Base-by-base conservation (phyloP, 495 filamentous ascomycete species). In the Rhypophila decipiens region DNA sequence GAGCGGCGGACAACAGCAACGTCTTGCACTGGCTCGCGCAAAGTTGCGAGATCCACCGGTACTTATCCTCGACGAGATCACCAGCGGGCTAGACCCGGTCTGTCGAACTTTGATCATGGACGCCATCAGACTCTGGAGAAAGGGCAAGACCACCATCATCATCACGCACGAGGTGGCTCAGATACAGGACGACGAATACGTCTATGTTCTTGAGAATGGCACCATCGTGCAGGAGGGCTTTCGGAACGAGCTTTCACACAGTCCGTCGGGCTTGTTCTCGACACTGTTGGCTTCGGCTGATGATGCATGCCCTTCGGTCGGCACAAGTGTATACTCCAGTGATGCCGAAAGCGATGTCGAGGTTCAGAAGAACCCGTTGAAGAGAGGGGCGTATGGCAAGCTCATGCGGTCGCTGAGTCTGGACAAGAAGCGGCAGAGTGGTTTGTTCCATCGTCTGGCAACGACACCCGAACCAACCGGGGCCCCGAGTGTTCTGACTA, bases 121-220 rank as follows among this genome's bases (percentile, higher is more conserved):
- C 5, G 75, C 78, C 0, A 81, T 96, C 22, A 75, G 86, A 9
- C 58, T 73, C 29, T 94, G 87, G 82, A 74, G 88, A 15, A 74
- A 74, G 43, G 85, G 79, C 1, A 89, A 87, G 58, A 96, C 90
- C 0, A 95, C 88, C 3, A 85, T 96, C 39, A 83, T 94, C 41
- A 88, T 97, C 57, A 96, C 93, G 0, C 93, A 97, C 55, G 89
- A 97, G 50, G 82, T 89, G 39, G 77, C 83, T 0, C 86, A 94
- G 42, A 94, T 98, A 29, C 66, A 66, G 20, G 73, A 79, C 0
- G 53, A 80, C 15, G 90, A 96, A 45, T 91, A 82, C 57, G 76
- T 90, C 2, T 96, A 93, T 50, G 75, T 96, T 1, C 64, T 98
- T 39, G 84, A 94, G 36, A 59, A 82, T 10, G 88, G 88, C 0